Conservation (phyloP, 2,329 filamentous ascomycete species). For the Emericellopsis cladophorae region DNA sequence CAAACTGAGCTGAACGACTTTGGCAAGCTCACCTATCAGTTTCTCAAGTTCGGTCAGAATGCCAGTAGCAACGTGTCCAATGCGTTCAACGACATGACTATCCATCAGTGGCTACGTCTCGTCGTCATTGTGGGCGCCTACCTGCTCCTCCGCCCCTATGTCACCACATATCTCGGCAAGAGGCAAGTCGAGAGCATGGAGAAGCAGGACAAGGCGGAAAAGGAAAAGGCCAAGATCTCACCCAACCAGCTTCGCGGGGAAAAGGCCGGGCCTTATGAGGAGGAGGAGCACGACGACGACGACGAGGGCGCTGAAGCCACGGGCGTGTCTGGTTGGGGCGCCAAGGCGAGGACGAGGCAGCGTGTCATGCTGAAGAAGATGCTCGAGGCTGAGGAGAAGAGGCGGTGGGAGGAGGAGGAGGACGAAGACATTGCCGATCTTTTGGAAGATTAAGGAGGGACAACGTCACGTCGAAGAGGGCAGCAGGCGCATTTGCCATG, state of each 20-base stretch:
- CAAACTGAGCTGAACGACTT: conserved; percentile 17
- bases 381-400: conserved; percentile 49
- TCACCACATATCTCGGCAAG: conserved; percentile 54
- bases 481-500: no score
- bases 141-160: conserved; percentile 58
- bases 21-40: conserved; percentile 17
- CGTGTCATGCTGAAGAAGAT: conserved; percentile 53
- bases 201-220: conserved; percentile 40
- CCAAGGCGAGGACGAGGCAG: conserved; percentile 57
- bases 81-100: conserved; percentile 36
- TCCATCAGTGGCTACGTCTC: conserved; percentile 52
- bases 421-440: conserved; percentile 68
- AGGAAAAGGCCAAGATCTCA: conserved; percentile 44
- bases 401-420: conserved; percentile 49
- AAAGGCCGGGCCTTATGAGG: conserved; percentile 11
- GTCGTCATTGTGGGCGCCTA: conserved; percentile 62
- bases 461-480: no score
- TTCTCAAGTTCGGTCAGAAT: conserved; percentile 22
- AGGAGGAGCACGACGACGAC: conserved; percentile 37
- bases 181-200: conserved; percentile 52
- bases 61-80: conserved; percentile 33
- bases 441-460: conserved; percentile 34
- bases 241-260: conserved; percentile 52
- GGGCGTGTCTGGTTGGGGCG: conserved; percentile 50
- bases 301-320: conserved; percentile 31